Conservation (phyloP, 1,284 basidiomycete species). For the Anthracocystis setariae region DNA sequence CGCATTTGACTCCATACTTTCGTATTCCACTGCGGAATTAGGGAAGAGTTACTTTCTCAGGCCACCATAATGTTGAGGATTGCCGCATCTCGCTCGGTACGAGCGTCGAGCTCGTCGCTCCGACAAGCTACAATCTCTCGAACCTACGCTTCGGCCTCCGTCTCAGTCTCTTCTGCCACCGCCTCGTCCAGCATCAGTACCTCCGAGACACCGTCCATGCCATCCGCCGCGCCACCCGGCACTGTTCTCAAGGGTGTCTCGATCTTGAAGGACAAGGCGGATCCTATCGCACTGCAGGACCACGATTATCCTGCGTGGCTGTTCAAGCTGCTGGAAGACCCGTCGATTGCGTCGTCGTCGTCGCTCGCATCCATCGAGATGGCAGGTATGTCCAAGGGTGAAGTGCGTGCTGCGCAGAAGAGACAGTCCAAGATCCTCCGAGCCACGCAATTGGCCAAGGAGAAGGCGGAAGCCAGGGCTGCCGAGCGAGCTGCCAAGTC, state of each 20-base stretch:
- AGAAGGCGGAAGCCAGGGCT: constrained; percentile 49
- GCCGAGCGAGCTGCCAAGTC: constrained; percentile 37
- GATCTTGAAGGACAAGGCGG: constrained; percentile 83
- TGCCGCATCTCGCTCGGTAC: constrained; percentile 12
- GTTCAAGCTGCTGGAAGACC: constrained; percentile 76
- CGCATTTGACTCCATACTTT: not conserved
- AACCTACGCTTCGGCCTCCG: constrained; percentile 28
- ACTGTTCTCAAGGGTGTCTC: constrained; percentile 81
- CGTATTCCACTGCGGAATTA: not conserved
- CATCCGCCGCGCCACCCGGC: constrained; percentile 70
- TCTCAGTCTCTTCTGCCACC: constrained; percentile 4
- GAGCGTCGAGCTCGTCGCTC: constrained; percentile 24
- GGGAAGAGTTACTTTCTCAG: no score
- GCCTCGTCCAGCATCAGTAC: constrained; percentile 12
- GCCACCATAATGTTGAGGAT: not conserved
- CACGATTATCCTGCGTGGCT: constrained; percentile 89
- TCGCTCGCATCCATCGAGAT: constrained; percentile 56
- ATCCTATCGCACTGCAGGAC: constrained; percentile 82
- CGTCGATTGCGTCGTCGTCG: constrained; percentile 46
- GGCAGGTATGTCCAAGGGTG: constrained; percentile 63
- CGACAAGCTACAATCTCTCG: constrained; percentile 14
- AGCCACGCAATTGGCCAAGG: constrained; percentile 44
- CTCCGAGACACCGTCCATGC: constrained; percentile 28
- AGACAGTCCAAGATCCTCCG: constrained; percentile 55
- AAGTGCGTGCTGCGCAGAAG: constrained; percentile 60